Evolutionary conservation across 169 alveolate species (phyloP), one percentile per base, ranked within the genome.

Genomic region (Hepatocystis sp.): DNA sequence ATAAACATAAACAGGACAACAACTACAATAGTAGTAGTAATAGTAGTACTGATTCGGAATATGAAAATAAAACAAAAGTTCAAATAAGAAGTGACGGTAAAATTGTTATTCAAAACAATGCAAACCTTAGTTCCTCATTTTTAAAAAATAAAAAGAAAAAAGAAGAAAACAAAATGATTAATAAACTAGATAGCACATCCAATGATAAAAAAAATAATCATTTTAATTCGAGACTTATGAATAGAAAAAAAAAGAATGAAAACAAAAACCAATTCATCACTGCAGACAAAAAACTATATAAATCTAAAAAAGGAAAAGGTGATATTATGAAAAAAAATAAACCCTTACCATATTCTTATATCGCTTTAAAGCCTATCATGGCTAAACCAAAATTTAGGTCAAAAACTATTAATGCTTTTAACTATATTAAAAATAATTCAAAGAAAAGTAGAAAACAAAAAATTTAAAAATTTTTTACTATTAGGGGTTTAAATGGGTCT

Each of bases 281-380:
- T 25, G 84, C 66, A 21, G 67, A 61, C 47, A 78, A 78, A 47
- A 60, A 49, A 21, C n/a, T 44, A 78, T 78, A 78, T 65, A 78
- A 52, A 32, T 78, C 89, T 3, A 78, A 78, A 42, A 78, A 78
- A 51, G 89, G 89, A n/a, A 19, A 78, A 65, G 89, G 89, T 15
- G 89, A 78, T 42, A 78, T 78, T 36, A 78, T 78, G 17, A 78
- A 78, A 47, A 78, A 61, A 44, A 55, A 78, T 65, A 60, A 78
- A 36, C 17, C 34, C 15, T 52, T 78, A 34, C 89, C 89, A 2
- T 78, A 78, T 27, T 78, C 89, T 25, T 78, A 78, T 36, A 68
- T 78, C n/a, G 84, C 71, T 42, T 51, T 78, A 27, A 78, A 78
- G 55, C 89, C 89, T 19, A 27, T 78, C 34, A 78, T 78, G 89